A percentile compares a stretch with the other conserved stretches of the same genome.
phyloP scores from a whole-genome alignment of 2,329 filamentous ascomycete genomes.

The Alternaria triticina region DNA sequence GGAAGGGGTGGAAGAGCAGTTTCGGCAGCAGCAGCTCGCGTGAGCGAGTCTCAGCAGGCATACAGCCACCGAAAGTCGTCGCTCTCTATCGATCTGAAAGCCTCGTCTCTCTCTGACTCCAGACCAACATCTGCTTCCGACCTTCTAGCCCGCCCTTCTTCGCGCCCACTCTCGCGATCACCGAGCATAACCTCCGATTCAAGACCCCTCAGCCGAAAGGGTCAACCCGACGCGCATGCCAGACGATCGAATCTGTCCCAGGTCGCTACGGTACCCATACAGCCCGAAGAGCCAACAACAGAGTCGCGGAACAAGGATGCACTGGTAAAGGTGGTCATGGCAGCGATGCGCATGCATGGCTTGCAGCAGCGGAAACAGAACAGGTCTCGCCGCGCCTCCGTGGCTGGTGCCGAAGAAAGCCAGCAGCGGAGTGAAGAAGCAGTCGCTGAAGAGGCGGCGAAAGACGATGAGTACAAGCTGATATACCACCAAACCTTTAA shows the following conservation, averaged over 20 bases:
- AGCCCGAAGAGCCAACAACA: conserved; percentile 41
- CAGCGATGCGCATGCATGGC: conserved; percentile 60
- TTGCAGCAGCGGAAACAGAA: conserved; percentile 53
- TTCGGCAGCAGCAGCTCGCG: conserved; percentile 50
- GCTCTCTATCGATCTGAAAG: conserved; percentile 37
- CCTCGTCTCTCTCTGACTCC: conserved; percentile 25
- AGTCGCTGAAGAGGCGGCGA: conserved; percentile 39
- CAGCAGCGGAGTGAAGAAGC: conserved; percentile 25
- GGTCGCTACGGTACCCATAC: conserved; percentile 40
- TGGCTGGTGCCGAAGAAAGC: conserved; percentile 21
- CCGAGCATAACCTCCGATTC: conserved; percentile 43
- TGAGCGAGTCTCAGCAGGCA: conserved; percentile 30
- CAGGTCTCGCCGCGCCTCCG: conserved; percentile 33
- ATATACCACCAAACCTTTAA: conserved; percentile 61
- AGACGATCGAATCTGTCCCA: conserved; percentile 44
- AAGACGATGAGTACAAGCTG: conserved; percentile 60
- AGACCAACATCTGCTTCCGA: conserved; percentile 35
- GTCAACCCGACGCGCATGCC: conserved; percentile 26
- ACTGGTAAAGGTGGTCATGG: conserved; percentile 58
- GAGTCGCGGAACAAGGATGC: conserved; percentile 58
- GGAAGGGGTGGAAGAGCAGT: conserved; percentile 53
- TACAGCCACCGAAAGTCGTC: conserved; percentile 42
- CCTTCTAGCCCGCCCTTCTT: conserved; percentile 26
- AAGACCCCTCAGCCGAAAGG: conserved; percentile 41
- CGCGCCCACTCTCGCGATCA: conserved; percentile 38